A percentile compares a stretch with the other conserved stretches of the same genome.
Evolutionary conservation across 495 filamentous ascomycete genomes (phyloP).

Genomic region (Hypoxylon fragiforme): DNA sequence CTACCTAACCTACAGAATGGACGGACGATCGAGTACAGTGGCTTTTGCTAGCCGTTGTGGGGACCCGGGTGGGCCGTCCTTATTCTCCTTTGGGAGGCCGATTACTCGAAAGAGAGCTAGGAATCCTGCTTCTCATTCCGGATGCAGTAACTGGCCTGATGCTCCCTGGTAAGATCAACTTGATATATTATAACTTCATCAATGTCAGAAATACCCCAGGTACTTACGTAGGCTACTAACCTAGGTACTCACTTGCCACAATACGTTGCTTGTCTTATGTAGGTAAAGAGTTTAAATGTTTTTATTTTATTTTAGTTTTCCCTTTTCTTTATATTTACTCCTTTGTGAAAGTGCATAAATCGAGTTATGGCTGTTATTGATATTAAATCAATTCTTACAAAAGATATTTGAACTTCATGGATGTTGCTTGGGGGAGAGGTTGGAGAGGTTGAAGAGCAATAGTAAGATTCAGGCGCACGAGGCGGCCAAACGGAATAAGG

Average conservation of each 20-base stretch:
- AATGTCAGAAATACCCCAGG: conserved; percentile 12
- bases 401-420: too few relatives aligned
- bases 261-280: too few relatives aligned
- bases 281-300: too few relatives aligned
- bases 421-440: too few relatives aligned
- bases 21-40: neutral
- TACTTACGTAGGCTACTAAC: too few relatives aligned
- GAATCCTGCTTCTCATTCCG: conserved; percentile 4
- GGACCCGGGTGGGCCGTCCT: neutral
- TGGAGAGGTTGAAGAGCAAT: neutral
- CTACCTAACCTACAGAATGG: too few relatives aligned
- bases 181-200: conserved; percentile 11
- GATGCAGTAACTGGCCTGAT: conserved; percentile 14
- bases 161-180: conserved; percentile 6
- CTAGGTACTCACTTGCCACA: too few relatives aligned
- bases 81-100: conserved; percentile 10
- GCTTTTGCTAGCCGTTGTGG: conserved; percentile 6
- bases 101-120: conserved; percentile 8
- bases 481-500: conserved; percentile 4
- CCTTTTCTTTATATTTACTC: too few relatives aligned
- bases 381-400: too few relatives aligned
- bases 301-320: too few relatives aligned
- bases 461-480: neutral
- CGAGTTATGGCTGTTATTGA: too few relatives aligned
- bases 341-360: too few relatives aligned